phyloP scores from a whole-genome alignment of 1,284 basidiomycete species.

The Pseudozyma tsukubaensis region DNA sequence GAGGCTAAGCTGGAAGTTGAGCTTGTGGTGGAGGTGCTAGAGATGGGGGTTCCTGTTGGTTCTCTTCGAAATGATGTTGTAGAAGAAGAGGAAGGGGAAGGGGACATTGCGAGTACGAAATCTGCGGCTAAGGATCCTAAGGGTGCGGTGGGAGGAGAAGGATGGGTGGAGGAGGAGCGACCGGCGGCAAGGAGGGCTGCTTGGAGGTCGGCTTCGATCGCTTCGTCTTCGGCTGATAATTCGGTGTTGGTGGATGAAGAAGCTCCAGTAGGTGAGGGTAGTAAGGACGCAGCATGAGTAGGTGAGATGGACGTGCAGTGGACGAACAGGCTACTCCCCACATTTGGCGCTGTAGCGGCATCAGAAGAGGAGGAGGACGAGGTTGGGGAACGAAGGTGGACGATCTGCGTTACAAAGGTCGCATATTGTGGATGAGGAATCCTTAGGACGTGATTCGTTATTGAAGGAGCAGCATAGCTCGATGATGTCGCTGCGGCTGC shows the following conservation, averaged over 20 bases:
- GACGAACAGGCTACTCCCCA: conserved; percentile 23
- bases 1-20: conserved; percentile 17
- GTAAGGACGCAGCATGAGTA: conserved; percentile 9
- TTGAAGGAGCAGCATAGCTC: not conserved
- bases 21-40: conserved; percentile 4
- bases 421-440: conserved; percentile 23
- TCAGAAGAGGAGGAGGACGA: not conserved
- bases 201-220: too few relatives aligned
- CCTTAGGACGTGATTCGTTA: conserved; percentile 34
- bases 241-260: too few relatives aligned
- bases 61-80: not conserved
- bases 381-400: conserved; percentile 9
- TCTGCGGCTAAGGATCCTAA: conserved; percentile 25
- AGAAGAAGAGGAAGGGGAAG: conserved; percentile 1
- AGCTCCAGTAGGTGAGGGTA: not conserved
- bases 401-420: conserved; percentile 30
- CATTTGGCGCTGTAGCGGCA: not conserved
- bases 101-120: conserved; percentile 47
- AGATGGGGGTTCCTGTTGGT: conserved; percentile 7
- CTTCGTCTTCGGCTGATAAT: too few relatives aligned
- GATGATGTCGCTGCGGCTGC: not conserved
- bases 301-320: conserved; percentile 20
- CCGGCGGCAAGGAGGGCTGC: too few relatives aligned
- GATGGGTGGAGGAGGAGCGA: not conserved
- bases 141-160: not conserved